Evolutionary conservation across 352 stramenopile species (phyloP), one percentile per base, ranked within the genome.

Genomic region (Phytophthora ohioensis): DNA sequence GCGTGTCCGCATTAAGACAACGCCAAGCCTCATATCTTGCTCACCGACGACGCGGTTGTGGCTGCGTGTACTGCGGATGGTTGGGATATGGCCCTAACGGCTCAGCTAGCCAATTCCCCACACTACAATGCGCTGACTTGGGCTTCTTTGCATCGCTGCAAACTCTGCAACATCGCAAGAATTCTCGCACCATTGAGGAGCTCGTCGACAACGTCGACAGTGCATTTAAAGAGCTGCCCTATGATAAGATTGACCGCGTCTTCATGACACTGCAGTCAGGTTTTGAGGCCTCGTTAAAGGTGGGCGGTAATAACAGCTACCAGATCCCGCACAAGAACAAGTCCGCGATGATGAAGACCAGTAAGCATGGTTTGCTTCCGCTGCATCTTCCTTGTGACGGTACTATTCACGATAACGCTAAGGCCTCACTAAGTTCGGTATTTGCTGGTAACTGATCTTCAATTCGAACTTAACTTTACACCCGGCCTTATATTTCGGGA

Each of bases 1-100:
- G 38, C 32, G 36, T 1, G 13, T 69, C 32, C 9, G 56, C 27
- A 52, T 75, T n/a, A 68, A 5, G 61, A 75, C 38, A 59, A 61
- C 17, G 56, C 68, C 0, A 53, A 52, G 15, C 27, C 59, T 3
- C 67, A 74, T 57, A 55, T 66, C 12, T 7, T 45, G 3, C 13
- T n/a, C 2, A 12, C 59, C 27, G 54, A 70, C 36, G n/a, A 17
- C 5, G 53, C 27, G n/a, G 53, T 64, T 4, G 2, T 38, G 4
- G n/a, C 31, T 6, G 41, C 56, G 12, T 71, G 64, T 45, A 12
- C 4, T 10, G 55, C 38, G 2, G 41, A 39, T 7, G 56, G 48
- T 1, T 71, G 48, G 64, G 47, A 61, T 7, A 60, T 61, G 9
- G 3, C 6, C 4, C 8, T 61, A 5, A 9, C 38, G 6, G 39